Base-by-base conservation (phyloP, 257 asterid genomes). In the Jacaranda mimosifolia region DNA sequence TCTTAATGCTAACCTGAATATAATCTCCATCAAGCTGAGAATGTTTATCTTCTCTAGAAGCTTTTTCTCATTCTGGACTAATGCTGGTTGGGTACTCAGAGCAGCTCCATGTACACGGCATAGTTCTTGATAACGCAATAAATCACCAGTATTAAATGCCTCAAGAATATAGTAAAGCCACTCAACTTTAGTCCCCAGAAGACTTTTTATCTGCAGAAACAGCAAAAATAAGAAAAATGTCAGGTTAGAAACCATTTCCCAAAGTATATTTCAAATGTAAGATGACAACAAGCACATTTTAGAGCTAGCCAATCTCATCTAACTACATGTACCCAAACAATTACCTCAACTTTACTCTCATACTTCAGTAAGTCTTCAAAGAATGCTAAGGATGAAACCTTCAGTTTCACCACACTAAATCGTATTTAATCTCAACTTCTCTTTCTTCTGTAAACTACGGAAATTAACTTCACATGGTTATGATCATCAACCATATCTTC, bases 31-130 rank as follows among this genome's bases (percentile, higher is more conserved):
- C 89, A 96, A 89, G 83, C 97, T 89, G 63, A 96, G 97, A 78
- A 96, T 96, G 88, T 96, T 96, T 75, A 96, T 93, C 89, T 96
- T 96, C 85, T 91, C 99, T 76, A 93, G 88, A 83, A 96, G 97
- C 73, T 86, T 96, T 68, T 86, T 91, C 94, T 92, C 99, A 79
- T 96, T 93, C 86, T 90, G 92, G 80, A 91, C 97, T 70, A 96
- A 56, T 14, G 97, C 97, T 65, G 97, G 97, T 85, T 96, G 98
- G 78, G 91, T 77, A 77, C 77, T 88, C 78, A 96, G 83, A 79
- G 99, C 96, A 78, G 91, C 90, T 83, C 88, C 80, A 74, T 96
- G 99, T 66, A 91, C 95, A 49, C 73, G 82, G 74, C 98, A 93
- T 75, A 96, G 80, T 79, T 92, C 97, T 86, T 93, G 96, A 84